Conservation (phyloP, 345 rosid genomes). For the Hibiscus trionum region DNA sequence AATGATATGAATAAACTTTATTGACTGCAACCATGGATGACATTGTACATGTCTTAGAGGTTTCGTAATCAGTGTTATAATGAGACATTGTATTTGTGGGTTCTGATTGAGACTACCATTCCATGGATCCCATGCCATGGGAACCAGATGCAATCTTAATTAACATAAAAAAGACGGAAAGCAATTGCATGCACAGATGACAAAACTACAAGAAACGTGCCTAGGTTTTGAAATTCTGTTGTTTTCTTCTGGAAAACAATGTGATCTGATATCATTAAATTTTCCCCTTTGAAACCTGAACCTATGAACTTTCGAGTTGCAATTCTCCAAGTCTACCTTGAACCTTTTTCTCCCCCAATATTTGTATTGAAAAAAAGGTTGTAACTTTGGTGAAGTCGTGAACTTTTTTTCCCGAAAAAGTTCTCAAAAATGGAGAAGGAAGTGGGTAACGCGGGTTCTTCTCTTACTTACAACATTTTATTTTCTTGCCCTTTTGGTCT, state of each 20-base stretch:
- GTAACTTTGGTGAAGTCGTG: neutral
- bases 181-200: no score
- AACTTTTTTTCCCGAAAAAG: neutral
- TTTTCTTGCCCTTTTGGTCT: constrained; percentile 63
- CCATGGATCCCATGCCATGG: neutral
- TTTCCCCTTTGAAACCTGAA: neutral
- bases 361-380: neutral
- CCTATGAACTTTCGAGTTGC: neutral
- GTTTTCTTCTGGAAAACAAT: neutral
- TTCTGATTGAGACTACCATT: no score
- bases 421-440: constrained; percentile 19
- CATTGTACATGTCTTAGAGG: no score
- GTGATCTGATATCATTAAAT: neutral
- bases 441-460: constrained; percentile 5
- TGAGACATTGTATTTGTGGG: no score
- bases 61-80: no score
- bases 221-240: neutral
- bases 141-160: neutral
- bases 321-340: neutral
- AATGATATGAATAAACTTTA: no score
- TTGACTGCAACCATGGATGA: no score
- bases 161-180: neutral
- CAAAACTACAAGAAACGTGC: neutral
- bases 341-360: neutral
- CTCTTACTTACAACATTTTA: constrained; percentile 46